Percentiles rank a stretch among this genome's conserved stretches.
Evolutionary conservation across 2,329 filamentous ascomycete species (phyloP).

Genomic region (Microdochium nivale): DNA sequence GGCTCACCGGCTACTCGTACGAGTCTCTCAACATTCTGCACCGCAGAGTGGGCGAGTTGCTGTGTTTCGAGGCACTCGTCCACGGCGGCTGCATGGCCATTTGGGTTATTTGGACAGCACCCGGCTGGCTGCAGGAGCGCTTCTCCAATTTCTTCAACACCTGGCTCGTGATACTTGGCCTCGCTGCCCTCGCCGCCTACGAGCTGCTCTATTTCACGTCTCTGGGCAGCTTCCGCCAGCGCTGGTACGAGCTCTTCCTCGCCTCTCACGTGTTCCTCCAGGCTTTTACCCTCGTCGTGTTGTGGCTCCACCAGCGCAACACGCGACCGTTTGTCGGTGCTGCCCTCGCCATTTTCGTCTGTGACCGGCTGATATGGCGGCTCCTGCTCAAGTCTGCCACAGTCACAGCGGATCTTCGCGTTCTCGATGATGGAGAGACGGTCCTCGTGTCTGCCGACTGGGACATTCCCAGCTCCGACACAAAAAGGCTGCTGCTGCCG

Average conservation of each 20-base stretch:
- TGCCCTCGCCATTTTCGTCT: constrained; percentile 45
- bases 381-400: constrained; percentile 40
- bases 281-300: constrained; percentile 39
- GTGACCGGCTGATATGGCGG: constrained; percentile 50
- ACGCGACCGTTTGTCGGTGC: constrained; percentile 42
- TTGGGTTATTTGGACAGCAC: constrained; percentile 44
- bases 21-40: constrained; percentile 60
- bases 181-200: constrained; percentile 47
- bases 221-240: constrained; percentile 47
- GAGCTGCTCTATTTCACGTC: constrained; percentile 55
- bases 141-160: constrained; percentile 41
- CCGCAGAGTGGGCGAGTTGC: constrained; percentile 51
- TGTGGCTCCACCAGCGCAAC: constrained; percentile 51
- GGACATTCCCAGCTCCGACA: constrained; percentile 16
- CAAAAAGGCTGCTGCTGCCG: neutral
- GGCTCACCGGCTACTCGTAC: constrained; percentile 55
- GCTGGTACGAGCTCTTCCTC: constrained; percentile 57
- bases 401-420: constrained; percentile 36
- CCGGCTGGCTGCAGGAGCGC: constrained; percentile 30
- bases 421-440: constrained; percentile 50
- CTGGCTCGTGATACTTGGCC: constrained; percentile 42
- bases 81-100: constrained; percentile 46
- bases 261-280: constrained; percentile 50
- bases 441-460: constrained; percentile 33
- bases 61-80: constrained; percentile 50